Evolutionary conservation across 192 early-diverging fungal genomes (phyloP).

Genomic region (Coemansia sp.): DNA sequence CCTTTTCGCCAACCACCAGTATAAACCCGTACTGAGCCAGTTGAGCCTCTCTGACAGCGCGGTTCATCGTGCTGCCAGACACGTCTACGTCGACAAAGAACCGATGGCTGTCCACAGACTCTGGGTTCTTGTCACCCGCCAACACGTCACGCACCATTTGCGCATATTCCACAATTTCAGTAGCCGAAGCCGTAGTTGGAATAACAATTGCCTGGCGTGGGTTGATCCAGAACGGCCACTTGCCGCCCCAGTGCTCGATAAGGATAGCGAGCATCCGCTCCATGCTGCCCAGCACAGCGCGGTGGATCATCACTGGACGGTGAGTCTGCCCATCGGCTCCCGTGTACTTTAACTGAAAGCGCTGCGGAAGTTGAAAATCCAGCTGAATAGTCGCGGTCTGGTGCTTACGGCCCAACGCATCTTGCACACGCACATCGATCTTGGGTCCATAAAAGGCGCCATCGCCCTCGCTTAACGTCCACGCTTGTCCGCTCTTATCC

Average conservation of each 20-base stretch:
- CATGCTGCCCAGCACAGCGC: conserved; percentile 87
- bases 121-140: conserved; percentile 40
- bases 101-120: conserved; percentile 61
- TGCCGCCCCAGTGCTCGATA: conserved; percentile 89
- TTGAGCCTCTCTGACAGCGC: conserved; percentile 82
- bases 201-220: conserved; percentile 90
- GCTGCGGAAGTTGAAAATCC: conserved; percentile 91
- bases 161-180: conserved; percentile 70
- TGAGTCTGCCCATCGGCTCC: conserved; percentile 67
- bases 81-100: conserved; percentile 85
- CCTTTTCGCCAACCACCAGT: conserved; percentile 84
- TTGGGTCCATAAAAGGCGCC: conserved; percentile 98
- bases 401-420: conserved; percentile 80
- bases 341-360: conserved; percentile 80
- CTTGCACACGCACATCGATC: conserved; percentile 87
- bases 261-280: conserved; percentile 97
- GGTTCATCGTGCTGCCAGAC: conserved; percentile 67
- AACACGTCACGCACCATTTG: conserved; percentile 53
- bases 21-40: conserved; percentile 86
- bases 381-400: conserved; percentile 96
- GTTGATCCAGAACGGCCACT: conserved; percentile 95
- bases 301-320: conserved; percentile 92
- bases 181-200: conserved; percentile 60
- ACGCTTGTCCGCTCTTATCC: conserved; percentile 61
- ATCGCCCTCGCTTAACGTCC: conserved; percentile 82